Conservation (phyloP, 148 eudicot species). For the Amaranthus palmeri region DNA sequence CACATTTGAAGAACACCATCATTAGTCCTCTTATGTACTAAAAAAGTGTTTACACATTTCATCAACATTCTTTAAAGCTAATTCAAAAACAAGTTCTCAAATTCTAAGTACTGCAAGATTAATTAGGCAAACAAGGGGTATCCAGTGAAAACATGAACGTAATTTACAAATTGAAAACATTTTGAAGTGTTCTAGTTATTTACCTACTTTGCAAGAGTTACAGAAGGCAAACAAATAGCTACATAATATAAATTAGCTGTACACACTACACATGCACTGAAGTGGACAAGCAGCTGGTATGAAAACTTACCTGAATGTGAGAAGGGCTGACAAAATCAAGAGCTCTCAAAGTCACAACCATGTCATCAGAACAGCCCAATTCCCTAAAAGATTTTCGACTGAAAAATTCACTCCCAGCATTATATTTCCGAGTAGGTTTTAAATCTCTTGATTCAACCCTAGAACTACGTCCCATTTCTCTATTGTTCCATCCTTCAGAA, state of each 20-base stretch:
- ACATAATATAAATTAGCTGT: neutral
- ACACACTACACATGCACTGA: neutral
- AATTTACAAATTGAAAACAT: neutral
- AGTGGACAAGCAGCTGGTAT: slow-evolving; percentile 7
- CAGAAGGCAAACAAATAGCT: neutral
- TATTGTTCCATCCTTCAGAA: slow-evolving; percentile 57
- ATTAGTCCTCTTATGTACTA: too few relatives aligned
- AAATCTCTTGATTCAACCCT: slow-evolving; percentile 27
- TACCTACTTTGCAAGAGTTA: neutral
- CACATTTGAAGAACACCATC: neutral
- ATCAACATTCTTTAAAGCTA: neutral
- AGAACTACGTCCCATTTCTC: slow-evolving; percentile 24
- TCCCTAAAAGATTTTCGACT: slow-evolving; percentile 70
- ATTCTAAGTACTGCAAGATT: neutral
- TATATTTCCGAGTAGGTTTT: slow-evolving; percentile 32
- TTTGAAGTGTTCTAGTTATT: neutral
- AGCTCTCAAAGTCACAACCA: slow-evolving; percentile 53
- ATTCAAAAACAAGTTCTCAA: neutral
- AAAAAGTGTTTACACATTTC: too few relatives aligned
- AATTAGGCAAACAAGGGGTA: neutral
- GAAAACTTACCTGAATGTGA: slow-evolving; percentile 65
- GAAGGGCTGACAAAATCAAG: slow-evolving; percentile 65
- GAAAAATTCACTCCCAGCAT: slow-evolving; percentile 52
- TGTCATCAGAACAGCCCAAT: slow-evolving; percentile 54
- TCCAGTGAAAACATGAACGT: neutral